A percentile compares a stretch with the other conserved stretches of the same genome.
phyloP scores from a whole-genome alignment of 83 land plant genomes.

The Picea mariana region DNA sequence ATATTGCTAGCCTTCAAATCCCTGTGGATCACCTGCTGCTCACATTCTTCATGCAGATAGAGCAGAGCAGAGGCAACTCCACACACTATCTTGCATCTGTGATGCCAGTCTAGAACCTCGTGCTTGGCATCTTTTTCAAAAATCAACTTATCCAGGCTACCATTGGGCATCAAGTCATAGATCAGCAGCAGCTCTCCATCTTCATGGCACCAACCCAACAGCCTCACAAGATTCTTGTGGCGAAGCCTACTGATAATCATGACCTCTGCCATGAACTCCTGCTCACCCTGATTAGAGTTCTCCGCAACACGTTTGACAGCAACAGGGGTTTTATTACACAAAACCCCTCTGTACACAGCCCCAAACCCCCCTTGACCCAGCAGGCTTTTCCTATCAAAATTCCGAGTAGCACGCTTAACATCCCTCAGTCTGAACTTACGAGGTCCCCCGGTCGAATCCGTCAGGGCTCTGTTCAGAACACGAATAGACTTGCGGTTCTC shows the following conservation, averaged over 20 bases:
- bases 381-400: slow-evolving; percentile 35
- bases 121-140: neutral
- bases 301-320: slow-evolving; percentile 28
- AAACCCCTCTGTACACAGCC: slow-evolving; percentile 32
- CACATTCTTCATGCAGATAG: slow-evolving; percentile 54
- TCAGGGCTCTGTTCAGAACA: slow-evolving; percentile 16
- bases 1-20: slow-evolving; percentile 66
- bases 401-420: slow-evolving; percentile 30
- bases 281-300: slow-evolving; percentile 24
- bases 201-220: slow-evolving; percentile 31
- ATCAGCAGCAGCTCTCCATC: slow-evolving; percentile 9
- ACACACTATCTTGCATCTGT: slow-evolving; percentile 29
- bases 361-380: slow-evolving; percentile 55
- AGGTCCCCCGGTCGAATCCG: slow-evolving; percentile 29
- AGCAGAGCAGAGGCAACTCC: slow-evolving; percentile 50
- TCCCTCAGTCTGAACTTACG: slow-evolving; percentile 37
- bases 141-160: slow-evolving; percentile 14
- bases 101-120: slow-evolving; percentile 18
- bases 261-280: slow-evolving; percentile 31
- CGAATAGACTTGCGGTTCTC: neutral
- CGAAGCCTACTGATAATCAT: slow-evolving; percentile 30
- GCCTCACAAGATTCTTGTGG: slow-evolving; percentile 26
- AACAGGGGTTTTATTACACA: slow-evolving; percentile 19
- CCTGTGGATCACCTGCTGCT: slow-evolving; percentile 50
- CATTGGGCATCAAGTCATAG: neutral